Evolutionary conservation across 345 rosid genomes (phyloP), one percentile per base, ranked within the genome.

Genomic region (Citrus sp.): DNA sequence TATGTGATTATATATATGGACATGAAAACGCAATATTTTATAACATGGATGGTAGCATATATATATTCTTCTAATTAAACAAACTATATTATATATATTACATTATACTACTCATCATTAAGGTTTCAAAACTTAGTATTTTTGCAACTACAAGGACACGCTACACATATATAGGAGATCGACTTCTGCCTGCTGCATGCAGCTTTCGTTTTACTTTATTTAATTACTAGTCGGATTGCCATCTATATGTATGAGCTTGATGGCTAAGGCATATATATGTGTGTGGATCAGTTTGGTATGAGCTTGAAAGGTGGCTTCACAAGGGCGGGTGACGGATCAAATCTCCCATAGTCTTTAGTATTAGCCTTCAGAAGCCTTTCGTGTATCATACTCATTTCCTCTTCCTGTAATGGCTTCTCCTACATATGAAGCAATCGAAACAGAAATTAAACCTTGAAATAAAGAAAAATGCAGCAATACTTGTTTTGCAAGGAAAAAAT

Each of bases 261-360:
- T 46, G 51, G 51, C 16, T 1, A 46, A 46, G 9, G 30, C 30
- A 70, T 4, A 60, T 60, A n/a, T n/a, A 60, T n/a, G 5, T 1
- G 5, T 8, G 58, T 70, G 13, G 64, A 87, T 92, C 86, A 95
- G 81, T 93, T 92, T 40, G 96, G 98, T 80, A 94, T 96, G 85
- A 90, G 93, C 94, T 96, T 94, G 93, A 85, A 96, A 84, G 94
- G 99, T 71, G 99, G 99, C 89, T 84, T 86, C 7, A 81, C 90
- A 65, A 96, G 88, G 77, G 87, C 85, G 61, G 96, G 97, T 27
- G 87, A 69, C 46, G 99, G 95, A 78, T 86, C 91, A 73, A 78
- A 91, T 68, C 78, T 83, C n/a, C 97, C 98, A 78, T 96, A 92
- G 85, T 96, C 99, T 78, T 80, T 83, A 77, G 88, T 79, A 75